Conservation (phyloP, 2,329 filamentous ascomycete species). For the Xylaria sp. region DNA sequence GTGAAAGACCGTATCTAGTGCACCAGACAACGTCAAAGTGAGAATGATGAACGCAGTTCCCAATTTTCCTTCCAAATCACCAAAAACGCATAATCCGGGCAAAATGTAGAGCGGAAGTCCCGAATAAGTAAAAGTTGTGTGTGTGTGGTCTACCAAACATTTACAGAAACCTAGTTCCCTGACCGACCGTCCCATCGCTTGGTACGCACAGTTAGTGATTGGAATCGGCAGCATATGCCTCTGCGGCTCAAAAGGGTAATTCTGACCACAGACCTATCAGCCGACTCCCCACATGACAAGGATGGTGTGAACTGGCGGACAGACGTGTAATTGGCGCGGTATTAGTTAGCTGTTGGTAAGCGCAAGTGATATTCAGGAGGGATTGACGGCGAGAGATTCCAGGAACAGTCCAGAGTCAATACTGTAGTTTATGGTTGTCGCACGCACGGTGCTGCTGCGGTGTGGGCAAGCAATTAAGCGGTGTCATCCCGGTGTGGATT, state of each 20-base stretch:
- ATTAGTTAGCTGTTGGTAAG: not conserved
- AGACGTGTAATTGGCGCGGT: not conserved
- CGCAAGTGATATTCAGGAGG: conserved; percentile 15
- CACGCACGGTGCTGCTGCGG: conserved; percentile 10
- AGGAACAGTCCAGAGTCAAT: not conserved
- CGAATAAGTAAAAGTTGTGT: not conserved
- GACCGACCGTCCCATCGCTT: not conserved
- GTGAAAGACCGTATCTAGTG: not conserved
- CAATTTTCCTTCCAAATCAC: not conserved
- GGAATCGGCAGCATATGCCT: not conserved
- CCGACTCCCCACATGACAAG: not conserved
- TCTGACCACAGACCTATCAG: not conserved
- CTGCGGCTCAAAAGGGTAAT: not conserved
- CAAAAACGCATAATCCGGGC: not conserved
- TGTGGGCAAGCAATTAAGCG: not conserved
- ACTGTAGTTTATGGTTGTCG: not conserved
- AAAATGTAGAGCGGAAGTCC: not conserved
- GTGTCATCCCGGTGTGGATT: conserved; percentile 14
- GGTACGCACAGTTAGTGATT: not conserved
- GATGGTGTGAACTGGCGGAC: not conserved
- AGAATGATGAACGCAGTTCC: not conserved
- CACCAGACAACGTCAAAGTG: not conserved
- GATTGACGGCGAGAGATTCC: not conserved
- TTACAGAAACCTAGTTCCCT: not conserved
- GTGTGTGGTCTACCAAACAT: not conserved